Percentiles rank a stretch among this genome's conserved stretches.
Conservation (phyloP, 2,329 filamentous ascomycete genomes). For the Ophiostoma novo-ulmi region DNA sequence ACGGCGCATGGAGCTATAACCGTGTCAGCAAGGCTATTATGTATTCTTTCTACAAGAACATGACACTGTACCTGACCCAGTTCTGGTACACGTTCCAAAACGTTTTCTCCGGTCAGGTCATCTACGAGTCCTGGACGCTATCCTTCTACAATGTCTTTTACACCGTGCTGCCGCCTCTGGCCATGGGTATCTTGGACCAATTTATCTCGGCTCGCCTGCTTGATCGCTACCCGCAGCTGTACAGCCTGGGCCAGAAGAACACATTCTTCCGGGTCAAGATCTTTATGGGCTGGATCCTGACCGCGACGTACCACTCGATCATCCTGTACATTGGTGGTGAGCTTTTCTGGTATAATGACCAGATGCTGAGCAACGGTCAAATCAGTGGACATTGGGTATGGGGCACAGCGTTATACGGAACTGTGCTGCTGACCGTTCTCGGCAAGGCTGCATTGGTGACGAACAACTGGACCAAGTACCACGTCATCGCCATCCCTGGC, state of each 20-base stretch:
- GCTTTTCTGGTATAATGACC: conserved; percentile 75
- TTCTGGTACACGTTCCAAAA: conserved; percentile 99
- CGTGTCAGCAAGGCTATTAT: conserved; percentile 94
- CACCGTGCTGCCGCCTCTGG: conserved; percentile 87
- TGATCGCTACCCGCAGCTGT: conserved; percentile 93
- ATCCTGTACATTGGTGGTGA: conserved; percentile 83
- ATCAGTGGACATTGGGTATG: conserved; percentile 94
- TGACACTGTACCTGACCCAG: conserved; percentile 96
- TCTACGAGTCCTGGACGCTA: conserved; percentile 99
- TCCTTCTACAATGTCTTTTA: conserved; percentile 99
- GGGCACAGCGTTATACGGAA: conserved; percentile 91
- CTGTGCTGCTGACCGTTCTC: conserved; percentile 86
- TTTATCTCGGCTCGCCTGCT: conserved; percentile 91
- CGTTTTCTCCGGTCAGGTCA: conserved; percentile 93
- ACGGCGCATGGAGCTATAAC: conserved; percentile 97
- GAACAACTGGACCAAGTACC: conserved; percentile 98
- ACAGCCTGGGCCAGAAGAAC: conserved; percentile 87
- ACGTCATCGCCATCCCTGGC: conserved; percentile 89
- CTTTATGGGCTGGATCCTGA: conserved; percentile 87
- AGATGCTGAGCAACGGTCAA: conserved; percentile 71
- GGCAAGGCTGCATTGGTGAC: conserved; percentile 93
- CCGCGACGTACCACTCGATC: conserved; percentile 92
- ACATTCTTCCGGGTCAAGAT: conserved; percentile 89
- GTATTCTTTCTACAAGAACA: conserved; percentile 99
- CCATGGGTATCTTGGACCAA: conserved; percentile 94